A percentile compares a stretch with the other conserved stretches of the same genome.
These are phyloP conservation scores for Eucalyptus viminalis DNA, from an alignment of 345 rosid genomes.

Conservation along the genomic window DNA sequence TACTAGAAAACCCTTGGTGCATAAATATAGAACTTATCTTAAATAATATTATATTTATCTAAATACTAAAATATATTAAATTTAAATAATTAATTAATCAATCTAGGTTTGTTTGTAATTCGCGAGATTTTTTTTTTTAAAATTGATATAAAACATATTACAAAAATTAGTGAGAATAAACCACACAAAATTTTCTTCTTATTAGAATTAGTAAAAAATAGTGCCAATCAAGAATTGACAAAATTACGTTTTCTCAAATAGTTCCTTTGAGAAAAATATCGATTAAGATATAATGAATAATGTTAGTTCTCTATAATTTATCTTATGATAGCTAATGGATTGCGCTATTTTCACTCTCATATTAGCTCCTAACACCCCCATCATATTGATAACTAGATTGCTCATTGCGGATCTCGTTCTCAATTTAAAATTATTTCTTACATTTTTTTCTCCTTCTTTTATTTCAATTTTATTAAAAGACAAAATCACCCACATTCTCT, in stretches of 20 bases:
- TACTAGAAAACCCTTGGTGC: background rate
- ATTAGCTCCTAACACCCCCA: too few relatives aligned
- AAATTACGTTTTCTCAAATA: background rate
- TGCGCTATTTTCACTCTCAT: too few relatives aligned
- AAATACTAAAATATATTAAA: background rate
- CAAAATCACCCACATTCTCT: too few relatives aligned
- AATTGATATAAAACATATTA: background rate
- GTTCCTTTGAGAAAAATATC: background rate
- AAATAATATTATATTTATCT: background rate
- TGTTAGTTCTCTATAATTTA: too few relatives aligned
- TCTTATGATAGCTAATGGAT: background rate
- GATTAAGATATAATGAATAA: background rate
- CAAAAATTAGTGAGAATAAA: background rate
- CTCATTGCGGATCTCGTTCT: too few relatives aligned
- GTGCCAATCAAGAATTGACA: background rate
- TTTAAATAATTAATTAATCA: background rate
- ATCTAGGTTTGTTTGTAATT: background rate
- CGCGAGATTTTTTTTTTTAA: fast-evolving
- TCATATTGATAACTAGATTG: too few relatives aligned
- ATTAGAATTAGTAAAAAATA: background rate
- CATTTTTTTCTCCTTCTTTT: too few relatives aligned
- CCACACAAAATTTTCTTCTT: background rate
- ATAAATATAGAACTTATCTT: background rate
- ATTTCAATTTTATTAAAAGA: too few relatives aligned
- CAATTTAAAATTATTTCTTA: fast-evolving